Conservation (phyloP, 2,329 filamentous ascomycete genomes). For the Colletotrichum liaoningense region DNA sequence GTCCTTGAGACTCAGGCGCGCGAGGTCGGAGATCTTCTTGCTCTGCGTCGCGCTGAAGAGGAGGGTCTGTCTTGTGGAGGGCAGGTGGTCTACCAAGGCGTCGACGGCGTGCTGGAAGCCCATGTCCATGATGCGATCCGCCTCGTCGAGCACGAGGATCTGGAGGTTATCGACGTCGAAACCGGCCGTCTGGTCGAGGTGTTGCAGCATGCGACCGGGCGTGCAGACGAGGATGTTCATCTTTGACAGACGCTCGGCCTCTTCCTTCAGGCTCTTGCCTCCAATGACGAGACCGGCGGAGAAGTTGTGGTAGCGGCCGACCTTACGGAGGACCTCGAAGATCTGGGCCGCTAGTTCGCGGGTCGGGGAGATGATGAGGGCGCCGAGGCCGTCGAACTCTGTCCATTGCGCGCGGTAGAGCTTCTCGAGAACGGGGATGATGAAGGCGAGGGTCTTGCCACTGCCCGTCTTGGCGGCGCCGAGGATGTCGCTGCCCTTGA, state of each 20-base stretch:
- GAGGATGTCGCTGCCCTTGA: conserved; percentile 89
- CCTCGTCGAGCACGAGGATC: conserved; percentile 94
- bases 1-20: conserved; percentile 86
- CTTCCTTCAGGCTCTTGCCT: conserved; percentile 88
- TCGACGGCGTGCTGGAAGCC: conserved; percentile 93
- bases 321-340: conserved; percentile 91
- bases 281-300: conserved; percentile 95
- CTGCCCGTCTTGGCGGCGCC: conserved; percentile 96
- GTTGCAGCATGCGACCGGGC: conserved; percentile 93
- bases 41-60: conserved; percentile 98
- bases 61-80: conserved; percentile 86
- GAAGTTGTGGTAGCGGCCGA: conserved; percentile 89
- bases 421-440: conserved; percentile 92
- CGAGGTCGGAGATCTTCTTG: conserved; percentile 91
- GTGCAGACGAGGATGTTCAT: conserved; percentile 99
- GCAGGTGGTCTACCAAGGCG: conserved; percentile 91
- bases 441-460: conserved; percentile 93
- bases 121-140: conserved; percentile 97
- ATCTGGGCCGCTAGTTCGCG: conserved; percentile 97
- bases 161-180: conserved; percentile 92
- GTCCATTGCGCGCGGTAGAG: conserved; percentile 91
- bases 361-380: conserved; percentile 92
- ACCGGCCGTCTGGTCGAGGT: conserved; percentile 91
- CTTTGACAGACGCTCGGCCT: conserved; percentile 83
- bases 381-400: conserved; percentile 89